Percentiles rank a stretch among this genome's conserved stretches.
Conservation (phyloP, 306 rosid species). For the Medicago ruthenica region DNA sequence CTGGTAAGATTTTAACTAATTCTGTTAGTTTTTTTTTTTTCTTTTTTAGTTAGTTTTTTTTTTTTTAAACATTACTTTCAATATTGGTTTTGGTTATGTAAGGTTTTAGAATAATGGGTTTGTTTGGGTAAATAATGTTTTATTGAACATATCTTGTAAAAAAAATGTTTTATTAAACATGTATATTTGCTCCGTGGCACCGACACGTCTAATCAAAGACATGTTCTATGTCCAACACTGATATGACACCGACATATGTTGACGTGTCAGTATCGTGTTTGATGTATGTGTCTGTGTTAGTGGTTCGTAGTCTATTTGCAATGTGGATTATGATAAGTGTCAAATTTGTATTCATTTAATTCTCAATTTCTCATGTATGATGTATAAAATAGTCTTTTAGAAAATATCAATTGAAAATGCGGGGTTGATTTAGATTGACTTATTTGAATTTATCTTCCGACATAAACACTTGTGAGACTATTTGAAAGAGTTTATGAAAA, state of each 20-base stretch:
- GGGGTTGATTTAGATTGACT: not conserved
- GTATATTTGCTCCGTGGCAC: too few species aligned
- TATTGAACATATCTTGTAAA: too few species aligned
- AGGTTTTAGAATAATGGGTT: not conserved
- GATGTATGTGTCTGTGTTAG: too few species aligned
- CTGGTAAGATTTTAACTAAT: constrained; percentile 44
- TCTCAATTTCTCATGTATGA: constrained; percentile 2
- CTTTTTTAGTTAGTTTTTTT: too few species aligned
- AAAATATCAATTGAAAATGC: constrained; percentile 1
- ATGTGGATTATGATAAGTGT: not conserved
- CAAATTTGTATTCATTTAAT: not conserved
- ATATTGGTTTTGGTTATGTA: not conserved
- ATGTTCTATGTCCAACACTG: too few species aligned
- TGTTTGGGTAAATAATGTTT: too few species aligned
- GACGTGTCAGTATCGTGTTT: too few species aligned
- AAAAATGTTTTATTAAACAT: not conserved
- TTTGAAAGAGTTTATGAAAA: not conserved
- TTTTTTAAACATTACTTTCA: not conserved
- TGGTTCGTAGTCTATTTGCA: not conserved
- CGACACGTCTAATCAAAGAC: too few species aligned
- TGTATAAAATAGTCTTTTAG: too few species aligned
- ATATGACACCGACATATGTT: too few species aligned
- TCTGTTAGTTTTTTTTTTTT: not conserved
- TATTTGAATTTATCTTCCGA: not conserved
- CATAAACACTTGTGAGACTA: not conserved